Evolutionary conservation across 192 early-diverging fungal species (phyloP).

Genomic region (Podila epicladia): DNA sequence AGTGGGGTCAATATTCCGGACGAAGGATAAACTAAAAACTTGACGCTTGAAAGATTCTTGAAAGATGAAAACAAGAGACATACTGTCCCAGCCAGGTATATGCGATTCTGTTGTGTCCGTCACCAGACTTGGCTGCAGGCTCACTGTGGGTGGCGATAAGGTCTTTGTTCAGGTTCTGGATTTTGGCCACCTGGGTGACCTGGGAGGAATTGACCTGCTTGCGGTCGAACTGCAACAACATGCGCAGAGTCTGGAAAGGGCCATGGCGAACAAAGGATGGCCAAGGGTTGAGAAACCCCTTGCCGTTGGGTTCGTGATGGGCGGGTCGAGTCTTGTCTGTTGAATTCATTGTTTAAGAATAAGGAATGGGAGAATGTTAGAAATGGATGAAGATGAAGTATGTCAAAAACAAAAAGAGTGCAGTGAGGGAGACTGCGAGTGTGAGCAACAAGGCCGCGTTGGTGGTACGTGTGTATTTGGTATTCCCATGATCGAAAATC

Average conservation of each 20-base stretch:
- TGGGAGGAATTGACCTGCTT: conserved; percentile 12
- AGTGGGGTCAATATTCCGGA: conserved; percentile 41
- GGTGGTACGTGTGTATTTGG: no score
- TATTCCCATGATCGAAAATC: neutral
- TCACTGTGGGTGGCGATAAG: conserved; percentile 29
- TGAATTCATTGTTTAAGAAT: neutral
- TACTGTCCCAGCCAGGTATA: conserved; percentile 49
- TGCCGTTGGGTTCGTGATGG: conserved; percentile 61
- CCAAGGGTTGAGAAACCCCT: conserved; percentile 77
- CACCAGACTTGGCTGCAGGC: conserved; percentile 6
- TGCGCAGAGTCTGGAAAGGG: conserved; percentile 1
- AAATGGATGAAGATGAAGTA: neutral
- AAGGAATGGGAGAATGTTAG: neutral
- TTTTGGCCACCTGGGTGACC: conserved; percentile 12
- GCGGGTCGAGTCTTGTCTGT: conserved; percentile 14
- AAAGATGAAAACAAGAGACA: neutral
- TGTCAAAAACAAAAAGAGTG: neutral
- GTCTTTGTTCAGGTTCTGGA: conserved; percentile 35
- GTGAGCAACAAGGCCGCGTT: neutral
- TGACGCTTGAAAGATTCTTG: neutral
- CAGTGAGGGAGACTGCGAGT: neutral
- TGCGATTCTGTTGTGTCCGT: conserved; percentile 2
- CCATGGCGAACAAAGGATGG: conserved; percentile 54
- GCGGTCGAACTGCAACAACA: conserved; percentile 13
- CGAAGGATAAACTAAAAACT: neutral